phyloP scores from a whole-genome alignment of 345 rosid genomes.

The Hypericum perforatum region DNA sequence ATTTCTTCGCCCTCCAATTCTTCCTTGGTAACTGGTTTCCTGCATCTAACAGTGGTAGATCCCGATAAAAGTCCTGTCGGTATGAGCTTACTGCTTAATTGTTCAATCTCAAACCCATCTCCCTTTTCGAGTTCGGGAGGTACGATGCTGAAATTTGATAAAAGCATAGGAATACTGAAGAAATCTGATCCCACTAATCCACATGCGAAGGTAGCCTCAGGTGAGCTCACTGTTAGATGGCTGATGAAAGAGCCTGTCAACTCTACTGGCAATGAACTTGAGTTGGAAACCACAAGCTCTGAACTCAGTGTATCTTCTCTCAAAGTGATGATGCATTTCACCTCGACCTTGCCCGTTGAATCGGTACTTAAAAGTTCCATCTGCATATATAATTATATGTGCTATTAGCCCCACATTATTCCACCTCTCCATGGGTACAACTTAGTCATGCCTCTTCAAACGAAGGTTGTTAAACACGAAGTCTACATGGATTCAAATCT shows the following conservation, averaged over 20 bases:
- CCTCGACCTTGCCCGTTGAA: slow-evolving; percentile 34
- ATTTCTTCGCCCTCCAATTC: slow-evolving; percentile 50
- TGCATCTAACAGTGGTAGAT: background rate
- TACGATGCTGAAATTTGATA: slow-evolving; percentile 30
- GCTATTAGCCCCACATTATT: too few species aligned
- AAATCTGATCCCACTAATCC: slow-evolving; percentile 66
- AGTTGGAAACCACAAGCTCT: slow-evolving; percentile 43
- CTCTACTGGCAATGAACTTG: slow-evolving; percentile 25
- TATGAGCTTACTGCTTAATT: slow-evolving; percentile 14
- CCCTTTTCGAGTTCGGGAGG: slow-evolving; percentile 33
- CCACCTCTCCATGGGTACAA: too few species aligned
- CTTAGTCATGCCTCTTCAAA: too few species aligned
- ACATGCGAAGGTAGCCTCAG: slow-evolving; percentile 68
- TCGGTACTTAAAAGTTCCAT: slow-evolving; percentile 50
- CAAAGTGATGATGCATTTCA: slow-evolving; percentile 43
- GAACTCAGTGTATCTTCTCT: slow-evolving; percentile 44
- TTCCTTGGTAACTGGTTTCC: slow-evolving; percentile 17
- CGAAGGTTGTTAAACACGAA: too few species aligned
- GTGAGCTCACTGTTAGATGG: slow-evolving; percentile 77
- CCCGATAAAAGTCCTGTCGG: slow-evolving; percentile 10
- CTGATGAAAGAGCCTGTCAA: slow-evolving; percentile 45
- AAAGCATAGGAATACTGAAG: slow-evolving; percentile 28
- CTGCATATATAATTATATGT: slow-evolving; percentile 21
- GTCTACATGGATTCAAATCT: too few species aligned
- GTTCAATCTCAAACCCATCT: slow-evolving; percentile 9